phyloP scores from a whole-genome alignment of 129 eudicot species.

The Arctium minus region DNA sequence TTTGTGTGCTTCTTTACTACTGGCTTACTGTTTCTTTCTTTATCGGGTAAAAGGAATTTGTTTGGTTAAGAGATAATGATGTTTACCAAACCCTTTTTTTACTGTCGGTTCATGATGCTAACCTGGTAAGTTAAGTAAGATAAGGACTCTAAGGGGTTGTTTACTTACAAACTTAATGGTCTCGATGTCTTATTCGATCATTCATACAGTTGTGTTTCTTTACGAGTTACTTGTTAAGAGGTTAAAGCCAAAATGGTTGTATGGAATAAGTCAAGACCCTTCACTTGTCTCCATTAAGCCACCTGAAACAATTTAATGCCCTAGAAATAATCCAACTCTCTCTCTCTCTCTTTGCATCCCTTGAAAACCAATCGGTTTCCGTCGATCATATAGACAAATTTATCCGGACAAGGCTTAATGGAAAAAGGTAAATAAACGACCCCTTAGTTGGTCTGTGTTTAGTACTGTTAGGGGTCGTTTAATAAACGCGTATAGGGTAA shows the following conservation, averaged over 20 bases:
- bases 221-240: not conserved
- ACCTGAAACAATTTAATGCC: not conserved
- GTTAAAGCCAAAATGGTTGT: not conserved
- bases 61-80: too few species aligned
- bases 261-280: not conserved
- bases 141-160: too few species aligned
- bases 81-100: too few species aligned
- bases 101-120: too few species aligned
- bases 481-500: too few species aligned
- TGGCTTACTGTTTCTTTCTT: not conserved
- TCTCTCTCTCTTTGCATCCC: not conserved
- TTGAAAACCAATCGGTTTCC: too few species aligned
- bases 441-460: not conserved
- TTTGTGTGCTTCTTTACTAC: not conserved
- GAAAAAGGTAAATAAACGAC: not conserved
- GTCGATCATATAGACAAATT: not conserved
- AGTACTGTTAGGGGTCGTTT: not conserved
- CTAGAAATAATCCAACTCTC: too few species aligned
- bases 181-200: not conserved
- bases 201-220: not conserved
- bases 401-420: too few species aligned
- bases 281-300: not conserved
- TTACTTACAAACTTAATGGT: not conserved
- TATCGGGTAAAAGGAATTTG: not conserved
- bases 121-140: too few species aligned